Conservation (phyloP, 768 basidiomycete species). For the Mycena leptocephala region DNA sequence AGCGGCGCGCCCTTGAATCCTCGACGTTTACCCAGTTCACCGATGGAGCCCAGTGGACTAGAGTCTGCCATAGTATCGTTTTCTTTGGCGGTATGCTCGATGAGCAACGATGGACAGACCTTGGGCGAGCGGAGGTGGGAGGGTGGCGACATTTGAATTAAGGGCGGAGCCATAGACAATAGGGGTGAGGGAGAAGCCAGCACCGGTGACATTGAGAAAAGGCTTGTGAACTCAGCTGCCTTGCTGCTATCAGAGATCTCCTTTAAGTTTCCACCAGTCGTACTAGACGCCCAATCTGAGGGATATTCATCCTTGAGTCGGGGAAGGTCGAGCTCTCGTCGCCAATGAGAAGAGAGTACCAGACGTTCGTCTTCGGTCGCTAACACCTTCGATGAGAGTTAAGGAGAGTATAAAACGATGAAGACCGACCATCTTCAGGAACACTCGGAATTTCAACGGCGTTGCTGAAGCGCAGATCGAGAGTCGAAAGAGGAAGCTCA, state of each 20-base stretch:
- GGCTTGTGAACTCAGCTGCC: slow-evolving; percentile 6
- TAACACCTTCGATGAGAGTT: background rate
- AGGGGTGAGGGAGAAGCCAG: slow-evolving; percentile 1
- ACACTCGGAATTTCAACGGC: background rate
- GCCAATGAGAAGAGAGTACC: slow-evolving; percentile 9
- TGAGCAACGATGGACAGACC: slow-evolving; percentile 8
- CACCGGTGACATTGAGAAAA: slow-evolving; percentile 5
- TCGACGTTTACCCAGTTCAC: slow-evolving; percentile 47
- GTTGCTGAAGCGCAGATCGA: slow-evolving; percentile 7
- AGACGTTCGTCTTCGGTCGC: slow-evolving; percentile 21
- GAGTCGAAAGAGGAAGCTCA: slow-evolving; percentile 30
- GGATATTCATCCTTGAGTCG: background rate
- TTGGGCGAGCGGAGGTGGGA: background rate
- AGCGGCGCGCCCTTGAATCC: slow-evolving; percentile 52
- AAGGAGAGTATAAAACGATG: background rate
- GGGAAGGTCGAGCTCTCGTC: background rate
- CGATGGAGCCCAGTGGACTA: slow-evolving; percentile 29
- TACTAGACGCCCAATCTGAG: background rate
- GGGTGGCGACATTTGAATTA: slow-evolving; percentile 28
- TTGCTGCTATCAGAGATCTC: slow-evolving; percentile 7
- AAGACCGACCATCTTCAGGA: slow-evolving; percentile 16
- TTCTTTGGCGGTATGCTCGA: background rate
- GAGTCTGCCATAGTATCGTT: background rate
- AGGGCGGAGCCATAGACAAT: slow-evolving; percentile 13
- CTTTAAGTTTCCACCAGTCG: background rate